Evolutionary conservation across 208 protist species (phyloP).

Genomic region (Wallacemonas rigidus): DNA sequence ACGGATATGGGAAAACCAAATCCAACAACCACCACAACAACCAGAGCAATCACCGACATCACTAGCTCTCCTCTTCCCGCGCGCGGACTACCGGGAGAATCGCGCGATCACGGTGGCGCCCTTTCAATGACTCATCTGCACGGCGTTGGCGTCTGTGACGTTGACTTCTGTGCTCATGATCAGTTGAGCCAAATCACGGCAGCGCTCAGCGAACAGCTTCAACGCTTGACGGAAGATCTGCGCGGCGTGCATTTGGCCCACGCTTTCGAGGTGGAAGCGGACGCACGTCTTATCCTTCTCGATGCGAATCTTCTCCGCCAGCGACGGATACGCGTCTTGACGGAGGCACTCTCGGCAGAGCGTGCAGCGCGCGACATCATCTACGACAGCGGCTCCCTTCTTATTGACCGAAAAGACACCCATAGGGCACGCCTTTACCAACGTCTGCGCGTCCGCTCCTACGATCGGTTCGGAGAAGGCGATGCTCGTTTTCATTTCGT

Average conservation of each 20-base stretch:
- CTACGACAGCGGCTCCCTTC: slow-evolving; percentile 61
- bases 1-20: not conserved
- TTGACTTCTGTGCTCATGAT: slow-evolving; percentile 79
- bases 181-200: slow-evolving; percentile 57
- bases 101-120: too few relatives aligned
- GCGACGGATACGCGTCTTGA: slow-evolving; percentile 50
- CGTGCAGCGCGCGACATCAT: slow-evolving; percentile 92
- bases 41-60: not conserved
- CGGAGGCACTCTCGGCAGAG: slow-evolving; percentile 98
- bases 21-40: not conserved
- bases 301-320: slow-evolving; percentile 59
- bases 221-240: slow-evolving; percentile 79
- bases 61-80: not conserved
- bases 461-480: slow-evolving; percentile 65
- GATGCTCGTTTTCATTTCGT: slow-evolving; percentile 96
- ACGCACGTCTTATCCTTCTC: slow-evolving; percentile 88
- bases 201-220: slow-evolving; percentile 75
- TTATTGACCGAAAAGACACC: slow-evolving; percentile 94
- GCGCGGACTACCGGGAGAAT: too few relatives aligned
- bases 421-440: slow-evolving; percentile 90
- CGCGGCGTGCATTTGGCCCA: slow-evolving; percentile 74
- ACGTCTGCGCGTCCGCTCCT: slow-evolving; percentile 72
- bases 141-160: slow-evolving; percentile 25
- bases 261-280: slow-evolving; percentile 89
- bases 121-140: not conserved